A percentile compares a stretch with the other conserved stretches of the same genome.
phyloP scores from a whole-genome alignment of 2,329 filamentous ascomycete genomes.

The Nemania serpens region DNA sequence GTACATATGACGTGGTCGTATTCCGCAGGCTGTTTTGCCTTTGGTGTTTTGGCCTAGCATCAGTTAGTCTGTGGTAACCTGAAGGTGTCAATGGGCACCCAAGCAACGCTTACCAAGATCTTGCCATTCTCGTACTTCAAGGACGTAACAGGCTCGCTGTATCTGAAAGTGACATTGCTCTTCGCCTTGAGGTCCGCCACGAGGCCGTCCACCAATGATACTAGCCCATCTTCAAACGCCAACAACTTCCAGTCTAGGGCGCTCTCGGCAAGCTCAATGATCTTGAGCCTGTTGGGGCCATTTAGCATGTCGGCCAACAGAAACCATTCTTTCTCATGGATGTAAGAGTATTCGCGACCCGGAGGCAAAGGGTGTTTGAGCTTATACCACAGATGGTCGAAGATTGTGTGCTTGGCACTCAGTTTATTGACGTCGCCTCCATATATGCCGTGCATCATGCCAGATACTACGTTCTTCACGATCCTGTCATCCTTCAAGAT shows the following conservation, averaged over 20 bases:
- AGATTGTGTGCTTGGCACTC: slow-evolving; percentile 69
- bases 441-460: slow-evolving; percentile 84
- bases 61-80: neutral
- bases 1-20: slow-evolving; percentile 69
- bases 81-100: neutral
- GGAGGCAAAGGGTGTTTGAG: slow-evolving; percentile 22
- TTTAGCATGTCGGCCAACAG: slow-evolving; percentile 33
- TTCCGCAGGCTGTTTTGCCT: slow-evolving; percentile 27
- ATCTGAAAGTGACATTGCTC: slow-evolving; percentile 64
- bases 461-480: slow-evolving; percentile 76
- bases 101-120: slow-evolving; percentile 47
- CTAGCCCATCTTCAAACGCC: slow-evolving; percentile 64
- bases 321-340: slow-evolving; percentile 30
- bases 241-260: slow-evolving; percentile 45
- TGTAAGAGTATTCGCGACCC: neutral
- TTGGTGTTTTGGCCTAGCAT: slow-evolving; percentile 40
- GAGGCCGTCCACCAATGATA: slow-evolving; percentile 62
- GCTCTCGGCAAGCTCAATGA: slow-evolving; percentile 38
- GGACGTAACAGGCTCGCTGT: slow-evolving; percentile 51
- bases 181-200: slow-evolving; percentile 53
- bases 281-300: slow-evolving; percentile 27
- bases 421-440: slow-evolving; percentile 85
- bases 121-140: slow-evolving; percentile 47
- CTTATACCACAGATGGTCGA: slow-evolving; percentile 55
- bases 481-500: slow-evolving; percentile 57